Evolutionary conservation across 2,329 filamentous ascomycete genomes (phyloP).

Genomic region (Pyrenophora seminiperda): DNA sequence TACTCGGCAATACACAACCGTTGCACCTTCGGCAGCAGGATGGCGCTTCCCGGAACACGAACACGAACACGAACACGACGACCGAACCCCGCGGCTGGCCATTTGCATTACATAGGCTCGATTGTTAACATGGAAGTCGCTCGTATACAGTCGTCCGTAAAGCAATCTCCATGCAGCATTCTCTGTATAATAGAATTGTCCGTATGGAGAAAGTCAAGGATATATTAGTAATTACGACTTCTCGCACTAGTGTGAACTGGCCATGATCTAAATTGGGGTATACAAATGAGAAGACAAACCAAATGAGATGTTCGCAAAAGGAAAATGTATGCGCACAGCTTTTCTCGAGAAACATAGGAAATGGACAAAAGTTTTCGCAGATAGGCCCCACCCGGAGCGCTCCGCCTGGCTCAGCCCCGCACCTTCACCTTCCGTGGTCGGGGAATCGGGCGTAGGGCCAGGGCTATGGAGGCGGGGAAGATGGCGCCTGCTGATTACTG

Average conservation of each 20-base stretch:
- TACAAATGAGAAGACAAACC: constrained; percentile 8
- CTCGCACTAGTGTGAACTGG: not conserved
- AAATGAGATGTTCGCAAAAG: not conserved
- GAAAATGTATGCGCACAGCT: constrained; percentile 3
- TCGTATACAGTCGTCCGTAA: too few species aligned
- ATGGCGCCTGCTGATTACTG: not conserved
- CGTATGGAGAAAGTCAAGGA: not conserved
- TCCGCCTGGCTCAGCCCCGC: too few species aligned
- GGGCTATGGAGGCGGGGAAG: not conserved
- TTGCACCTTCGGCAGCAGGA: constrained; percentile 9
- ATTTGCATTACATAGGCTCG: too few species aligned
- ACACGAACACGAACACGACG: not conserved
- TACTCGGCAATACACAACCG: constrained; percentile 18
- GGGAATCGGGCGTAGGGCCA: constrained; percentile 5
- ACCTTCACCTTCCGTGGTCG: too few species aligned
- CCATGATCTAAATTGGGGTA: constrained; percentile 6
- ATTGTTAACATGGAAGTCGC: too few species aligned
- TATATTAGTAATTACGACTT: constrained; percentile 10
- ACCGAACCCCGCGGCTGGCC: constrained; percentile 6
- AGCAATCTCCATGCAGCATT: too few species aligned
- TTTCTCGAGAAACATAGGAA: constrained; percentile 10
- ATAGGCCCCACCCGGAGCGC: not conserved
- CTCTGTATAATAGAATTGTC: too few species aligned
- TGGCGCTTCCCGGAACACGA: constrained; percentile 17
- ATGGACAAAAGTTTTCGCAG: not conserved